These are phyloP conservation scores for Durusdinium trenchii DNA, from an alignment of 73 alveolate genomes.

Conservation along the genomic window DNA sequence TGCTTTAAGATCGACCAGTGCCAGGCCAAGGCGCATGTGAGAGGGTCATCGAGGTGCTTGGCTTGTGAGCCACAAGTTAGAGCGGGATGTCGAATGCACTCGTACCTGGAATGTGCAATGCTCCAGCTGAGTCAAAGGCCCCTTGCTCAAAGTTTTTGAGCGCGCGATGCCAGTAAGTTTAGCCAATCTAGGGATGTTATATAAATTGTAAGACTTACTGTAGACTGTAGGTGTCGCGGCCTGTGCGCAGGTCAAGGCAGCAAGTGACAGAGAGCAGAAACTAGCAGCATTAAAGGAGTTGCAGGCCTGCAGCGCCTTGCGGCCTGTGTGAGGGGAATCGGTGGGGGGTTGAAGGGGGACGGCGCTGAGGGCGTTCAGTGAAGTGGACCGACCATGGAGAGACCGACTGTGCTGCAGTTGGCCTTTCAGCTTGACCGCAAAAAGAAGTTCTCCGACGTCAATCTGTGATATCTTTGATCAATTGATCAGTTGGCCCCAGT, in stretches of 20 bases:
- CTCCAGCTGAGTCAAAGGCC: not conserved
- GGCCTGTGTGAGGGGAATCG: not conserved
- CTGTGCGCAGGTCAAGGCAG: slow-evolving; percentile 55
- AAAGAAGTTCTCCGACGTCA: not conserved
- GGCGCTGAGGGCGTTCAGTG: too few species aligned
- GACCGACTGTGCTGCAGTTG: not conserved
- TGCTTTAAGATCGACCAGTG: slow-evolving; percentile 67
- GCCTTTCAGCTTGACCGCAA: not conserved
- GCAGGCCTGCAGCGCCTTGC: slow-evolving; percentile 28
- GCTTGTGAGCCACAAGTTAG: not conserved
- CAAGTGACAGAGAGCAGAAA: slow-evolving; percentile 28
- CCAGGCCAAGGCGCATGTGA: slow-evolving; percentile 54
- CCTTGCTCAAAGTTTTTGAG: too few species aligned
- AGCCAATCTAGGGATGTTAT: too few species aligned
- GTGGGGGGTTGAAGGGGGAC: not conserved
- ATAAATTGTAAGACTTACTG: too few species aligned
- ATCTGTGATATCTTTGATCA: not conserved
- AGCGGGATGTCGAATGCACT: not conserved
- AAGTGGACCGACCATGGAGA: too few species aligned
- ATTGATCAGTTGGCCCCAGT: not conserved
- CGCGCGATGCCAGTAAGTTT: too few species aligned
- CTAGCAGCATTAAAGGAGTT: slow-evolving; percentile 57
- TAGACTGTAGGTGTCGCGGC: too few species aligned
- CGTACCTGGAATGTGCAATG: not conserved
- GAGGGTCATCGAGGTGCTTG: not conserved